Evolutionary conservation across 306 rosid genomes (phyloP), one percentile per base, ranked within the genome.

Genomic region (Dalbergia oliveri): DNA sequence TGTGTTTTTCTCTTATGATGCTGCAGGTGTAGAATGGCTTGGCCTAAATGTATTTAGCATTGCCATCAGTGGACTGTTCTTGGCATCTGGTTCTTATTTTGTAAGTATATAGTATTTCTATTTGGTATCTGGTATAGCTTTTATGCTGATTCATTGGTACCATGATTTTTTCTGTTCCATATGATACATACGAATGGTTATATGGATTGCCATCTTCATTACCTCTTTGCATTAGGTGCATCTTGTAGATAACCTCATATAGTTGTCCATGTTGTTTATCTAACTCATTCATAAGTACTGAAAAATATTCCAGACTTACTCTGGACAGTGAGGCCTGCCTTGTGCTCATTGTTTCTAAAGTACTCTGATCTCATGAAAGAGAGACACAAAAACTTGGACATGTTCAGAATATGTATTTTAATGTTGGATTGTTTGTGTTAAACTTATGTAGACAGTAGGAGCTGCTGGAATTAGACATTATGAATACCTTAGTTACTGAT

Each of bases 21-120:
- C 76, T 84, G 76, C 92, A 95, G 99, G 79, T 76, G 44, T 90
- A 69, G 94, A 90, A 87, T 86, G 88, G 93, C 84, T 89, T 0
- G 97, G 96, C 84, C 76, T 87, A n/a, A 90, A 91, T 66, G 88
- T 0, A 54, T 43, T 86, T 18, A 78, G 92, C 57, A 5, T 88
- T 76, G 58, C 57, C 50, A 18, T 76, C 69, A 41, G 94, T 16
- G 93, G 79, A 9, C 75, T 93, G 77, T 58, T 66, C 86, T 72
- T 95, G 79, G 85, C 86, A 26, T 47, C 84, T 49, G 96, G 93
- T 61, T 79, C 96, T 73, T 95, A 87, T 79, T 87, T 93, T 76
- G 99, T 93, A 90, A 93, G 98, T 86, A 13, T 73, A 53, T 68
- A 43, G 39, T 41, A 47, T 69, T 63, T 39, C 66, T 3, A 43